These are phyloP conservation scores for Breynia disticha DNA, from an alignment of 441 rosid genomes.

Conservation along the genomic window DNA sequence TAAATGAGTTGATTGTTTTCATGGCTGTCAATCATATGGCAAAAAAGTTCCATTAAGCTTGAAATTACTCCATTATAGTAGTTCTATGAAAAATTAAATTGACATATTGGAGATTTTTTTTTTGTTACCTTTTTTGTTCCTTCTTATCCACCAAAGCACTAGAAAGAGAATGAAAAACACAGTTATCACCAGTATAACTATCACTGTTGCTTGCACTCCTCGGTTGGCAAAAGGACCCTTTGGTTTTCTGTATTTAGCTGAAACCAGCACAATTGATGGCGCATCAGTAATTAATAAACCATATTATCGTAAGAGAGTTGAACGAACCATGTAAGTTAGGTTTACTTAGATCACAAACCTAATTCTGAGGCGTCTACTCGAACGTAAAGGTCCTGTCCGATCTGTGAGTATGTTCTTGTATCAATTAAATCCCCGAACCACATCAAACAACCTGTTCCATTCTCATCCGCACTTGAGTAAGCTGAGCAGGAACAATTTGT, in stretches of 20 bases:
- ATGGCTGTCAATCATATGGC: neutral
- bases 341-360: neutral
- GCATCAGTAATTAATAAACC: too few relatives aligned
- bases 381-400: slow-evolving; percentile 2
- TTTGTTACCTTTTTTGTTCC: slow-evolving; percentile 4
- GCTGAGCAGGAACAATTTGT: slow-evolving; percentile 7
- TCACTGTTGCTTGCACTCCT: neutral
- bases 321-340: too few relatives aligned
- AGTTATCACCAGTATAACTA: neutral
- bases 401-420: neutral
- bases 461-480: neutral
- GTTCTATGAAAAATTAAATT: neutral
- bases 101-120: neutral
- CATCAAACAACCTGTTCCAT: neutral
- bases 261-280: neutral
- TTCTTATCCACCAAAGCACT: neutral
- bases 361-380: slow-evolving; percentile 1
- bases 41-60: neutral
- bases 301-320: too few relatives aligned
- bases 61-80: neutral
- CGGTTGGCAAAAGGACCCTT: slow-evolving; percentile 1
- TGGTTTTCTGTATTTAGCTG: slow-evolving; percentile 1
- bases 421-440: slow-evolving; percentile 7
- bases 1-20: neutral
- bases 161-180: neutral